phyloP scores from a whole-genome alignment of 805 yeast species.

The Saccharomycopsis fodiens region DNA sequence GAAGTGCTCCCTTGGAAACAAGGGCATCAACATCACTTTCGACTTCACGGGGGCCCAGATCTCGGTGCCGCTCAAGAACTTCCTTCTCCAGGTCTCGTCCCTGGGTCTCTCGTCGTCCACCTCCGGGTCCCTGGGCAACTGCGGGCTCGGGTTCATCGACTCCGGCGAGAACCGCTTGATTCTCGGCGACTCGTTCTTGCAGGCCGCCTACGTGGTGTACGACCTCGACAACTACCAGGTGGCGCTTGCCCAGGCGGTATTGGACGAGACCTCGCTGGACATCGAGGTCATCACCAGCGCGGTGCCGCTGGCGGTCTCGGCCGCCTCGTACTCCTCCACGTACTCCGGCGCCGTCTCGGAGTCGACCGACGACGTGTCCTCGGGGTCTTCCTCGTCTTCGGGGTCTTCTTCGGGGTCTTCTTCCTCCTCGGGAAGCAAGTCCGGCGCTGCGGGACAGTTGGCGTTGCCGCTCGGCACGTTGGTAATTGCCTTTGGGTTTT shows the following conservation, averaged over 20 bases:
- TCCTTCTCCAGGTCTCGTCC: constrained; percentile 21
- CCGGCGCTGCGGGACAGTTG: not conserved
- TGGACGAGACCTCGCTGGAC: constrained; percentile 22
- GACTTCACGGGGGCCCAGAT: constrained; percentile 54
- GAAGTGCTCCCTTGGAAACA: constrained; percentile 33
- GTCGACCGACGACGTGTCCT: constrained; percentile 12
- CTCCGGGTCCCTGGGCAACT: constrained; percentile 26
- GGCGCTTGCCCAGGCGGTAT: constrained; percentile 38
- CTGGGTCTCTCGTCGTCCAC: not conserved
- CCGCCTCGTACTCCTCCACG: constrained; percentile 39
- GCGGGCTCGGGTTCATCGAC: constrained; percentile 38
- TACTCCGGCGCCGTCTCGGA: constrained; percentile 27
- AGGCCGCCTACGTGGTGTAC: constrained; percentile 46
- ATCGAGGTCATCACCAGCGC: constrained; percentile 31
- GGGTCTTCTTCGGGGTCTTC: not conserved
- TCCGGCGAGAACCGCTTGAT: constrained; percentile 32
- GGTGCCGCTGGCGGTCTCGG: constrained; percentile 47
- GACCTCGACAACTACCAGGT: constrained; percentile 41
- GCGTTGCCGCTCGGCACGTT: not conserved
- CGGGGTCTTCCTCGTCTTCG: not conserved
- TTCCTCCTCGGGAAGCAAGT: not conserved
- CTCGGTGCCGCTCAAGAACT: constrained; percentile 38
- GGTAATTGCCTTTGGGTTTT: not conserved
- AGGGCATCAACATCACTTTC: constrained; percentile 33
- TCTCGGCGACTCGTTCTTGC: constrained; percentile 48